A percentile compares a stretch with the other conserved stretches of the same genome.
Evolutionary conservation across 2,329 filamentous ascomycete species (phyloP).

Genomic region (Emergomyces pasteurianus): DNA sequence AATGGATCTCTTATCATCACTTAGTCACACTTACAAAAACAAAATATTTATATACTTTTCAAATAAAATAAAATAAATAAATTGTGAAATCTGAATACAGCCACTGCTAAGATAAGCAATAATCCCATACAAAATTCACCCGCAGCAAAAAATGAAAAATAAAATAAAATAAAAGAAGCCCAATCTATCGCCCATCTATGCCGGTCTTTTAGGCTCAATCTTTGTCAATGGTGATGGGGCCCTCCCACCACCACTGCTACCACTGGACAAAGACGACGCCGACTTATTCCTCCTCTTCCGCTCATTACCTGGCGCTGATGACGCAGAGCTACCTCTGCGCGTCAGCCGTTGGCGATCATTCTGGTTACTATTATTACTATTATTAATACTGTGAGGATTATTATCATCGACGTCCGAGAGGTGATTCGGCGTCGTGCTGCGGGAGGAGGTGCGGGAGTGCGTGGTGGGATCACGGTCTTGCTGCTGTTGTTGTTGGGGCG

Average conservation of each 20-base stretch:
- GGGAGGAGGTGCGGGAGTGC: conserved; percentile 31
- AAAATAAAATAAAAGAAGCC: neutral
- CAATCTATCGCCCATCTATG: neutral
- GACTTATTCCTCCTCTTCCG: conserved; percentile 11
- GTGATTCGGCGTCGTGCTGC: conserved; percentile 25
- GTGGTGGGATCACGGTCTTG: conserved; percentile 20
- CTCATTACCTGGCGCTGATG: conserved; percentile 17
- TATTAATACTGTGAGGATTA: conserved; percentile 11
- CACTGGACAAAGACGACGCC: neutral
- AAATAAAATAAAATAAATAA: too few relatives aligned
- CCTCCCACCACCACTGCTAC: conserved; percentile 1
- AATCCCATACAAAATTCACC: too few relatives aligned
- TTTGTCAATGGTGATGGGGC: conserved; percentile 9
- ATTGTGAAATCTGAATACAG: too few relatives aligned
- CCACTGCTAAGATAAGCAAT: too few relatives aligned
- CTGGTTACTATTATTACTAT: conserved; percentile 8
- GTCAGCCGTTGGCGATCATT: conserved; percentile 22
- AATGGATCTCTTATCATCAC: too few relatives aligned
- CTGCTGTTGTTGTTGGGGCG: neutral
- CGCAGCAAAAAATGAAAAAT: neutral
- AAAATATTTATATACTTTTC: too few relatives aligned
- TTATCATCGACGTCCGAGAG: conserved; percentile 26
- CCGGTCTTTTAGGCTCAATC: neutral
- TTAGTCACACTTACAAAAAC: too few relatives aligned
- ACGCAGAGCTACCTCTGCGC: conserved; percentile 25